Evolutionary conservation across 164 flowering plant species (phyloP), one percentile per base, ranked within the genome.

Genomic region (Saururus chinensis): DNA sequence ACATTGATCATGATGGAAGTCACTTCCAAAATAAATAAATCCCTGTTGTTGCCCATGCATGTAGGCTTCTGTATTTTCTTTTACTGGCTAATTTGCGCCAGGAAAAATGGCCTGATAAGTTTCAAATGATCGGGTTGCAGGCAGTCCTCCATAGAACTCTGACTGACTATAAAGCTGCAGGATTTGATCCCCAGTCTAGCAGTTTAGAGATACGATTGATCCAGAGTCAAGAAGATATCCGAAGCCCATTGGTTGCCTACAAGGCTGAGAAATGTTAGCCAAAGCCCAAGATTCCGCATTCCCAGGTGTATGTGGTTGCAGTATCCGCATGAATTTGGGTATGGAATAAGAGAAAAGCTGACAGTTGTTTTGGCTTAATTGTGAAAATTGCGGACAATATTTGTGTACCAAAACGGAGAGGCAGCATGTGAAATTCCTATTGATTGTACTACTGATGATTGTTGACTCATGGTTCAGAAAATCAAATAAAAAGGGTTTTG

Each of bases 201-300:
- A 87, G 96, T 68, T 77, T 93, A 72, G 99, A 93, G 79, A 93
- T 93, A 54, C 83, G 99, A 57, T 65, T 93, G 77, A 81, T 93
- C 56, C 97, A 93, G 73, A 93, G 97, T 74, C 95, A 85, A 68
- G 91, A 91, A 51, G 92, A 87, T 64, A 93, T 93, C 66, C 82
- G 92, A 52, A 80, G 80, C 63, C 99, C 99, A 19, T 66, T 74
- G 65, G 75, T 87, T 66, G 76, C 69, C 57, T 83, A 69, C 76
- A 81, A 66, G 66, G 96, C 99, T 23, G 80, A 86, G 66, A 77
- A 56, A 71, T 93, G 80, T 79, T 60, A 35, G 54, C 80, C n/a
- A 13, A 26, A 30, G 51, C 60, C 35, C 13, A 25, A 53, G 56
- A 53, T 55, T 24, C 35, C 23, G 23, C 49, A 45, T 12, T 17